These are phyloP conservation scores for Pseudocercospora eumusae DNA, from an alignment of 2,329 filamentous ascomycete species.

Conservation along the genomic window DNA sequence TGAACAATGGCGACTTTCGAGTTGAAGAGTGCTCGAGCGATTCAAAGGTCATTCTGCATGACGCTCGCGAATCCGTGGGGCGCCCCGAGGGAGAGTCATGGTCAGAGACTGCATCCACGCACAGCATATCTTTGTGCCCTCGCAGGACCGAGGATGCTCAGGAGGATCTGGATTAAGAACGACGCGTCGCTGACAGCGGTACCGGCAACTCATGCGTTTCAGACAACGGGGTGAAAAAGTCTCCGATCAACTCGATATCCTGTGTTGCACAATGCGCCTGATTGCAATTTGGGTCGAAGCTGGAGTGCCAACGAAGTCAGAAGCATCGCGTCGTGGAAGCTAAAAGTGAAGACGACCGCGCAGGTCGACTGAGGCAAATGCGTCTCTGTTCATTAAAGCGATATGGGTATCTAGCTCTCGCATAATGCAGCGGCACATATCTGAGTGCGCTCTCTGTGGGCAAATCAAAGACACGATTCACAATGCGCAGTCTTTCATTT, in stretches of 20 bases:
- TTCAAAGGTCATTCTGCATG: too few relatives aligned
- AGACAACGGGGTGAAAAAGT: too few relatives aligned
- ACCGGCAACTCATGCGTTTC: not conserved
- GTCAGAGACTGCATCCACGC: not conserved
- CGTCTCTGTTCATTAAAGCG: not conserved
- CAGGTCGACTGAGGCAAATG: not conserved
- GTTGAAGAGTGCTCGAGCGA: too few relatives aligned
- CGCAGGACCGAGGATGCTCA: not conserved
- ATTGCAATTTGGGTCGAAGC: not conserved
- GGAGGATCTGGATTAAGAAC: not conserved
- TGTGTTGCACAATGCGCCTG: not conserved
- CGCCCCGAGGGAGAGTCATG: too few relatives aligned
- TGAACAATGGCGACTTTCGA: too few relatives aligned
- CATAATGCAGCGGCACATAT: not conserved
- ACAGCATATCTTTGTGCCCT: not conserved
- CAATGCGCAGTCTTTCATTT: not conserved
- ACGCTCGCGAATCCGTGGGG: too few relatives aligned
- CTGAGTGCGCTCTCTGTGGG: not conserved
- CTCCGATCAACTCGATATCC: not conserved
- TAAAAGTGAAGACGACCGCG: not conserved
- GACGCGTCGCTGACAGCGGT: not conserved
- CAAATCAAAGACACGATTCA: not conserved
- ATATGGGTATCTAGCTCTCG: conserved; percentile 2
- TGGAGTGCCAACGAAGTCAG: not conserved
- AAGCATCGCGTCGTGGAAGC: not conserved